Conservation (phyloP, 2,329 filamentous ascomycete genomes). For the Diaporthe nobilis region DNA sequence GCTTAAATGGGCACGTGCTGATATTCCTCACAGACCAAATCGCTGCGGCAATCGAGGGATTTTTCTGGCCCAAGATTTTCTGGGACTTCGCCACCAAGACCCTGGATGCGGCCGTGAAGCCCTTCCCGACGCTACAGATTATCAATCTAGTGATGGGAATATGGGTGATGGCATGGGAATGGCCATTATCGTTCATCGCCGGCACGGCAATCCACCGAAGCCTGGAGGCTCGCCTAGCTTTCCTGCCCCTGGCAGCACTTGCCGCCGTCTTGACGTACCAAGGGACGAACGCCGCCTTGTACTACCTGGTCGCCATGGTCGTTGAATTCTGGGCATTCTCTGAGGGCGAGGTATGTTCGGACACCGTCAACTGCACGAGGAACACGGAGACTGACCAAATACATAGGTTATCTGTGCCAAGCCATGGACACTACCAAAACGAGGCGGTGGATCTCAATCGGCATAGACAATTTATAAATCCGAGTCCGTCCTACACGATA, state of each 20-base stretch:
- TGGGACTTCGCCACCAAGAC: slow-evolving; percentile 97
- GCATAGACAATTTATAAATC: slow-evolving; percentile 18
- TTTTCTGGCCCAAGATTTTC: slow-evolving; percentile 99
- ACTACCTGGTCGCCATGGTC: slow-evolving; percentile 87
- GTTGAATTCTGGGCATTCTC: slow-evolving; percentile 98
- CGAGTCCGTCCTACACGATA: slow-evolving; percentile 11
- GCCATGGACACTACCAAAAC: slow-evolving; percentile 78
- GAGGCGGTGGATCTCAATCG: slow-evolving; percentile 51
- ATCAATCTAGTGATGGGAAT: slow-evolving; percentile 90
- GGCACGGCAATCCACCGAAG: slow-evolving; percentile 86
- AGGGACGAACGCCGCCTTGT: slow-evolving; percentile 90
- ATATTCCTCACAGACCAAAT: slow-evolving; percentile 80
- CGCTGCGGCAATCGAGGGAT: slow-evolving; percentile 84
- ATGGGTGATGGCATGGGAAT: slow-evolving; percentile 87
- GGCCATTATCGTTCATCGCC: slow-evolving; percentile 84
- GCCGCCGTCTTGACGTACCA: slow-evolving; percentile 88
- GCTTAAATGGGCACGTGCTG: not conserved
- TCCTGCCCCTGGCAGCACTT: slow-evolving; percentile 84
- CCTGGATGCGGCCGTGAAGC: slow-evolving; percentile 87
- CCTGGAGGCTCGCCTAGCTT: slow-evolving; percentile 85
- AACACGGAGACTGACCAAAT: slow-evolving; percentile 26
- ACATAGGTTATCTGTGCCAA: slow-evolving; percentile 75
- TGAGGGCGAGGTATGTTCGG: slow-evolving; percentile 87
- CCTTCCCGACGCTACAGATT: slow-evolving; percentile 89
- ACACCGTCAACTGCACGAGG: not conserved